Conservation (phyloP, 352 stramenopile species). For the Phytophthora pini region DNA sequence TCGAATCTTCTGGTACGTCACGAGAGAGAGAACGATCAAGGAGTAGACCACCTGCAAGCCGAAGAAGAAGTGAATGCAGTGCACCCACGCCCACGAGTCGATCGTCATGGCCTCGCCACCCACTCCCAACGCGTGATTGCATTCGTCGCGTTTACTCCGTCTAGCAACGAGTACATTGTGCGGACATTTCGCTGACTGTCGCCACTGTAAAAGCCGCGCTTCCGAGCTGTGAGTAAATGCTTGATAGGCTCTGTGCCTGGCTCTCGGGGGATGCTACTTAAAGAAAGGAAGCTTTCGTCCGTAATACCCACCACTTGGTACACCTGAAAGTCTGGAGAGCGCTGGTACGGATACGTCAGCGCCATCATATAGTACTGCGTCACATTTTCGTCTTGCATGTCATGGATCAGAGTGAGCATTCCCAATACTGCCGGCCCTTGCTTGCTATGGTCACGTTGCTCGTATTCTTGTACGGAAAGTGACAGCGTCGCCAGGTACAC, state of each 20-base stretch:
- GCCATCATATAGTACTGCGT: conserved; percentile 31
- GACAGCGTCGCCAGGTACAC: conserved; percentile 31
- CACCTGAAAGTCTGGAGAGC: conserved; percentile 33
- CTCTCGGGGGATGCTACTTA: conserved; percentile 20
- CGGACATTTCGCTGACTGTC: conserved; percentile 37
- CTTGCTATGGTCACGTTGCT: conserved; percentile 15
- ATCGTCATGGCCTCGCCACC: conserved; percentile 15
- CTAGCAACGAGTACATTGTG: conserved; percentile 24
- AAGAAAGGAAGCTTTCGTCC: conserved; percentile 17
- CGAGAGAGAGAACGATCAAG: conserved; percentile 32
- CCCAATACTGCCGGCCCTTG: conserved; percentile 27
- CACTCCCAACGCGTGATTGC: conserved; percentile 24
- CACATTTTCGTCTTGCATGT: conserved; percentile 31
- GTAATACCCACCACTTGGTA: conserved; percentile 31
- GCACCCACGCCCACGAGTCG: conserved; percentile 48
- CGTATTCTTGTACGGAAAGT: conserved; percentile 43
- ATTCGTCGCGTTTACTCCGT: conserved; percentile 12
- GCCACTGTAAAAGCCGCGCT: conserved; percentile 38
- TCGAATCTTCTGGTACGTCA: conserved; percentile 36
- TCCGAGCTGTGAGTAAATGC: conserved; percentile 29
- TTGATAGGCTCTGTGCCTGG: conserved; percentile 27
- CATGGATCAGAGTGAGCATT: conserved; percentile 31
- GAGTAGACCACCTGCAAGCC: conserved; percentile 30
- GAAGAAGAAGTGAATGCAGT: conserved; percentile 46
- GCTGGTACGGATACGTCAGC: conserved; percentile 36